Percentiles rank a stretch among this genome's conserved stretches.
These are phyloP conservation scores for Ambrosia trifida DNA, from an alignment of 129 eudicot species.

Conservation along the genomic window DNA sequence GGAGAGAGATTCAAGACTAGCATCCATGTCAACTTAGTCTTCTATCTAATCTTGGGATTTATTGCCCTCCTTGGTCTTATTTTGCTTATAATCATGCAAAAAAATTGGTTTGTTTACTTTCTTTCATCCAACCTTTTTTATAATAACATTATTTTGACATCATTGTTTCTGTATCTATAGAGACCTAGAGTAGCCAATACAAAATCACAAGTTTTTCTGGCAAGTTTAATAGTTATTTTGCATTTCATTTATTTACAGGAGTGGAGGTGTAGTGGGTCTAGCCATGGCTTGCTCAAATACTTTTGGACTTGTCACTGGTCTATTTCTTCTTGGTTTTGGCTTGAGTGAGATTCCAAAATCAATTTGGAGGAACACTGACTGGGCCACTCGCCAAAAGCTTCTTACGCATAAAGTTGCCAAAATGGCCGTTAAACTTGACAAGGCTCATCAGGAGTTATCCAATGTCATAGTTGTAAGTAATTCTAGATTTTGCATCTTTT, in stretches of 20 bases:
- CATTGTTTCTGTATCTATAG: neutral
- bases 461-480: constrained; percentile 85
- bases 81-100: constrained; percentile 65
- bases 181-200: neutral
- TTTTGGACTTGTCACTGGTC: constrained; percentile 98
- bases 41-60: constrained; percentile 85
- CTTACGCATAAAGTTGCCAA: constrained; percentile 90
- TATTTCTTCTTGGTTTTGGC: constrained; percentile 97
- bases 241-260: constrained; percentile 45
- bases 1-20: constrained; percentile 86
- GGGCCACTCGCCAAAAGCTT: constrained; percentile 84
- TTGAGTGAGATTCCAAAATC: constrained; percentile 89
- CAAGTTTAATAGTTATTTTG: neutral
- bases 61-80: constrained; percentile 82
- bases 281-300: constrained; percentile 99
- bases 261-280: constrained; percentile 64
- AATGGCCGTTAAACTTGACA: constrained; percentile 93
- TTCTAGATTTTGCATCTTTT: neutral
- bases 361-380: constrained; percentile 91
- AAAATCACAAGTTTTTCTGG: neutral
- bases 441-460: constrained; percentile 81
- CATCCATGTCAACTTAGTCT: constrained; percentile 78
- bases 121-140: constrained; percentile 3
- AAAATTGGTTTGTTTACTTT: constrained; percentile 50
- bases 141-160: constrained; percentile 4